Percentiles rank a stretch among this genome's conserved stretches.
These are phyloP conservation scores for Narthecium ossifragum DNA, from an alignment of 106 monocot species.

Conservation along the genomic window DNA sequence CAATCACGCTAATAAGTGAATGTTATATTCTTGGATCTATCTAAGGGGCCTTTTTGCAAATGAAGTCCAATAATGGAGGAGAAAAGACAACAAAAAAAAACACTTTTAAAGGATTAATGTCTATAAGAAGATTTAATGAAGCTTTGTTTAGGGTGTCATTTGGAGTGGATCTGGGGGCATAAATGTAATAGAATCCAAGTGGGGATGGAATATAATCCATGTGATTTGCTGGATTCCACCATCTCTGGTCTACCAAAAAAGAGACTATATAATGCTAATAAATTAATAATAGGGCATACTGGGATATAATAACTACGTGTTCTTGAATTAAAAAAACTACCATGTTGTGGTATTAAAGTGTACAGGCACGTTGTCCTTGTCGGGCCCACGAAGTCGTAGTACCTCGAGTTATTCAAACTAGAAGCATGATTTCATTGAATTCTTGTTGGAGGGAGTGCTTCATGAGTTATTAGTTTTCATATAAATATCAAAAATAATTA, in stretches of 20 bases:
- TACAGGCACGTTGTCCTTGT: neutral
- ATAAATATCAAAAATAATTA: no score
- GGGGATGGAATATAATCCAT: no score
- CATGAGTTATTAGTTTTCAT: no score
- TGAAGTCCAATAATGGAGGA: neutral
- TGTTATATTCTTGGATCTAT: neutral
- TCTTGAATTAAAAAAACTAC: neutral
- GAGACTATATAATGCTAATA: neutral
- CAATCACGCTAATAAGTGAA: no score
- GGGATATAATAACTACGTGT: no score
- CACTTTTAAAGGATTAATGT: neutral
- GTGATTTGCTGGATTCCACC: slow-evolving; percentile 2
- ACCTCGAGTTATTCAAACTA: neutral
- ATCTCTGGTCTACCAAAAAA: neutral
- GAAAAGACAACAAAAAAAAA: neutral
- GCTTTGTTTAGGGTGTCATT: neutral
- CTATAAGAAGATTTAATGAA: neutral
- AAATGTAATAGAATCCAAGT: no score
- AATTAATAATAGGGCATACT: no score
- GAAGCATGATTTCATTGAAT: no score
- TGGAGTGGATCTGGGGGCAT: no score
- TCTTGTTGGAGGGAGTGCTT: no score
- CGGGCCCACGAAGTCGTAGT: neutral
- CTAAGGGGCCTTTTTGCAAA: neutral
- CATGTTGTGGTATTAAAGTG: neutral